Conservation (phyloP, 129 eudicot genomes). For the Mikania micrantha region DNA sequence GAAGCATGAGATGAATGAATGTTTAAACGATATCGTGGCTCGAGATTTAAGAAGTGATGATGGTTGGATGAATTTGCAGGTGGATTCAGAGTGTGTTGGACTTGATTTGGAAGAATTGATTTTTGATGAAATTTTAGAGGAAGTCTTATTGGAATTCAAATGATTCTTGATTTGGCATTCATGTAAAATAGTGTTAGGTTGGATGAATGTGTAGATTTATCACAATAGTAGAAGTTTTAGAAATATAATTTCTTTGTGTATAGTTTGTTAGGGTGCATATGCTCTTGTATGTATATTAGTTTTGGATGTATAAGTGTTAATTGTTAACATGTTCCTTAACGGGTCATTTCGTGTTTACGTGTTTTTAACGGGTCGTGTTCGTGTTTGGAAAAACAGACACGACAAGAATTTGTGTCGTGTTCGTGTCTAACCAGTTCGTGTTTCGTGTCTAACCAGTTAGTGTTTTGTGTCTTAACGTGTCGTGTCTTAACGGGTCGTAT, state of each 20-base stretch:
- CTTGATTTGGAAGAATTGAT: constrained; percentile 67
- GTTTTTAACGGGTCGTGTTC: too few species aligned
- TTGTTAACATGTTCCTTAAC: too few species aligned
- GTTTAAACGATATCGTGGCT: constrained; percentile 32
- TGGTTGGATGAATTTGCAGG: constrained; percentile 85
- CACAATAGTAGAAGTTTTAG: not conserved
- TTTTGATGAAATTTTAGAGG: constrained; percentile 57
- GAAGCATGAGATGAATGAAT: constrained; percentile 34
- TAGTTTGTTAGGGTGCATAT: not conserved
- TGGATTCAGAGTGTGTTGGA: constrained; percentile 49
- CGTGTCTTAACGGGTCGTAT: too few species aligned
- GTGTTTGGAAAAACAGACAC: too few species aligned
- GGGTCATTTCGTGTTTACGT: too few species aligned
- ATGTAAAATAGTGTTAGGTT: not conserved
- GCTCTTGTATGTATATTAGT: not conserved
- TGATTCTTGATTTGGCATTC: not conserved
- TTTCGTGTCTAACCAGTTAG: too few species aligned
- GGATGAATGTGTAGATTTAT: not conserved
- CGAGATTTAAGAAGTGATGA: constrained; percentile 40
- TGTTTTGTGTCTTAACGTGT: too few species aligned
- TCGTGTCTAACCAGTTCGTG: too few species aligned
- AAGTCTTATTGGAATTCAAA: constrained; percentile 24
- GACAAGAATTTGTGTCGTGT: too few species aligned
- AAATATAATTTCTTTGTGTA: not conserved
- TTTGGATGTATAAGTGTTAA: not conserved